Percentiles rank a stretch among this genome's conserved stretches.
These are phyloP conservation scores for Moniliella sp. DNA, from an alignment of 1,284 basidiomycete species.

Conservation along the genomic window DNA sequence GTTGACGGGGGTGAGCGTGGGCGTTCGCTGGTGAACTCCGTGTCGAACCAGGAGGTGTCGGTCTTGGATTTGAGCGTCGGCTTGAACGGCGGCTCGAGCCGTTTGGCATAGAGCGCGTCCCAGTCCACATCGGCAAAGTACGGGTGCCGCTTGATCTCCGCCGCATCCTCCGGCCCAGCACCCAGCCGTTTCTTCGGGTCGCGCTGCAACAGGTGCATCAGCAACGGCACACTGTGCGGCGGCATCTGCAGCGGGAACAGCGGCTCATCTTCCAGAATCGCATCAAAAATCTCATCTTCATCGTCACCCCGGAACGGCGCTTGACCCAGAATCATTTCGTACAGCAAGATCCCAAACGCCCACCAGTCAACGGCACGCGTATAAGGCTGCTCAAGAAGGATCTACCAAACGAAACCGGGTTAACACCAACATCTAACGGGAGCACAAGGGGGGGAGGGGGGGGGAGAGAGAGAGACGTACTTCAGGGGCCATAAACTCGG, in stretches of 20 bases:
- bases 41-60: constrained; percentile 43
- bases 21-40: background rate
- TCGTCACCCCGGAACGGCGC: constrained; percentile 98
- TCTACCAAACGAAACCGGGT: constrained; percentile 44
- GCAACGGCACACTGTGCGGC: constrained; percentile 75
- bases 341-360: constrained; percentile 95
- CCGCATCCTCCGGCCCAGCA: constrained; percentile 73
- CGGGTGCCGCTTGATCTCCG: constrained; percentile 87
- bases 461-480: constrained; percentile 42
- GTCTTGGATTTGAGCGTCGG: constrained; percentile 51
- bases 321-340: constrained; percentile 96
- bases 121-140: constrained; percentile 97
- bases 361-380: constrained; percentile 98
- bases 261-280: constrained; percentile 92
- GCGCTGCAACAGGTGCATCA: constrained; percentile 63
- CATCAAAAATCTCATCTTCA: constrained; percentile 98
- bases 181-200: constrained; percentile 84
- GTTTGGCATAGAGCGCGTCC: constrained; percentile 83
- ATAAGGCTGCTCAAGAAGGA: constrained; percentile 89
- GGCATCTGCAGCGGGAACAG: constrained; percentile 99
- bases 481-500: constrained; percentile 99
- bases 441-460: too few species aligned
- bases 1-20: background rate
- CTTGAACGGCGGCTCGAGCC: constrained; percentile 89
- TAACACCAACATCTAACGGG: too few species aligned